Percentiles rank a stretch among this genome's conserved stretches.
phyloP scores from a whole-genome alignment of 2,329 filamentous ascomycete genomes.

The Cyphellophora attinorum region DNA sequence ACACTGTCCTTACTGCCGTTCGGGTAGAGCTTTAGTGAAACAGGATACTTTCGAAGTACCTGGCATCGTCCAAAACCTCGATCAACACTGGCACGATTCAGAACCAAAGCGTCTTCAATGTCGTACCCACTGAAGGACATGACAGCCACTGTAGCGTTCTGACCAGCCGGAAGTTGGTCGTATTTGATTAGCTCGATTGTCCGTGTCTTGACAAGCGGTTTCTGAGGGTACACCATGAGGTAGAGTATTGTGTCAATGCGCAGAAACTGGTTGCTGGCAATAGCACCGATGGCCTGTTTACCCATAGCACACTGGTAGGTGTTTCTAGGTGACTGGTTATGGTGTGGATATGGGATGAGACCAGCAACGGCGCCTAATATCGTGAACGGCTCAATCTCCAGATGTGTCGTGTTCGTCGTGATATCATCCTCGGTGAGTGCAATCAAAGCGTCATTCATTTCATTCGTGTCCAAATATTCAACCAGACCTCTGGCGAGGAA shows the following conservation, averaged over 20 bases:
- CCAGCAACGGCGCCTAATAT: slow-evolving; percentile 91
- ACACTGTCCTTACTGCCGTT: slow-evolving; percentile 61
- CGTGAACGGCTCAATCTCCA: slow-evolving; percentile 97
- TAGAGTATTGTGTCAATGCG: slow-evolving; percentile 94
- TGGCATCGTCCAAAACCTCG: slow-evolving; percentile 94
- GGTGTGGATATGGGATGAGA: slow-evolving; percentile 93
- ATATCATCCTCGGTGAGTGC: slow-evolving; percentile 83
- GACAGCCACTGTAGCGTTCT: slow-evolving; percentile 94
- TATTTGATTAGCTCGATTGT: slow-evolving; percentile 96
- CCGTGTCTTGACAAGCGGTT: slow-evolving; percentile 93
- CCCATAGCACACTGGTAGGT: slow-evolving; percentile 99
- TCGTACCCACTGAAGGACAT: slow-evolving; percentile 99
- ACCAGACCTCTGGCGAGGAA: slow-evolving; percentile 83
- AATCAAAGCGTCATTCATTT: slow-evolving; percentile 93
- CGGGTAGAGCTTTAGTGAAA: slow-evolving; percentile 77
- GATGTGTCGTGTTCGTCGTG: slow-evolving; percentile 73
- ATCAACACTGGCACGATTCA: slow-evolving; percentile 94
- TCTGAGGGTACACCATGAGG: slow-evolving; percentile 93
- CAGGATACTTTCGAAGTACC: slow-evolving; percentile 90
- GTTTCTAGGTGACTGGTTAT: slow-evolving; percentile 97
- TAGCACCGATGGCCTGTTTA: slow-evolving; percentile 98
- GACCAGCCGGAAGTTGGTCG: slow-evolving; percentile 91
- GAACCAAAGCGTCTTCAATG: slow-evolving; percentile 93
- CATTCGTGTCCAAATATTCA: slow-evolving; percentile 92
- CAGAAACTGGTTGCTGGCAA: slow-evolving; percentile 96